These are phyloP conservation scores for Mycena indigotica DNA, from an alignment of 768 basidiomycete genomes.

Conservation along the genomic window DNA sequence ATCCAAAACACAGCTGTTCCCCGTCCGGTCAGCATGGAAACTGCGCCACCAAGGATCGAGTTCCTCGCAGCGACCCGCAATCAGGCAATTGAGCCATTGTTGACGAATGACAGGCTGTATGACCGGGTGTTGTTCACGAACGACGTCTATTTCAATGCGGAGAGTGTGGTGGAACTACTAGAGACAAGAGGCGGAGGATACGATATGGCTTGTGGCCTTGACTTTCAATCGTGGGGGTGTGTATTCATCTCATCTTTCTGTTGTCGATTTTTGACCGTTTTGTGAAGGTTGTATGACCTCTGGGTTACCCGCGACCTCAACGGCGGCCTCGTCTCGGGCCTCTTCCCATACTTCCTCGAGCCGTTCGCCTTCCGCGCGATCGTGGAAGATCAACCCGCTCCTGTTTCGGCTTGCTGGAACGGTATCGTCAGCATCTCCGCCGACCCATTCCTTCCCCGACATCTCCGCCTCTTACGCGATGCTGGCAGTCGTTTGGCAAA, in stretches of 20 bases:
- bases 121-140: constrained; percentile 30
- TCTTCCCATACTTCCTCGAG: constrained; percentile 46
- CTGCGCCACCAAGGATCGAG: constrained; percentile 35
- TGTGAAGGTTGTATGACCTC: constrained; percentile 35
- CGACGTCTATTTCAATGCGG: constrained; percentile 39
- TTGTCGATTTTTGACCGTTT: neutral
- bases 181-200: constrained; percentile 39
- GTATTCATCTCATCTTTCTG: neutral
- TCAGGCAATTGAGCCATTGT: constrained; percentile 43
- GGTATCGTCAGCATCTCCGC: constrained; percentile 42
- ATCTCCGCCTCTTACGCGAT: constrained; percentile 34
- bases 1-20: constrained; percentile 23
- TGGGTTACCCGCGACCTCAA: constrained; percentile 39
- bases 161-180: constrained; percentile 42
- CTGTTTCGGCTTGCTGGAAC: constrained; percentile 49
- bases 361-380: constrained; percentile 35
- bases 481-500: constrained; percentile 20
- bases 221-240: constrained; percentile 30
- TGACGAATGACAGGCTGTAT: constrained; percentile 32
- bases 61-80: constrained; percentile 44
- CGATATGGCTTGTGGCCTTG: constrained; percentile 34
- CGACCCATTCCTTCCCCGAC: constrained; percentile 41
- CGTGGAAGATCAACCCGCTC: constrained; percentile 38
- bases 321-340: constrained; percentile 29
- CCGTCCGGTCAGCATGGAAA: constrained; percentile 25